phyloP scores from a whole-genome alignment of 257 asterid species.

The Nemophila menziesii region DNA sequence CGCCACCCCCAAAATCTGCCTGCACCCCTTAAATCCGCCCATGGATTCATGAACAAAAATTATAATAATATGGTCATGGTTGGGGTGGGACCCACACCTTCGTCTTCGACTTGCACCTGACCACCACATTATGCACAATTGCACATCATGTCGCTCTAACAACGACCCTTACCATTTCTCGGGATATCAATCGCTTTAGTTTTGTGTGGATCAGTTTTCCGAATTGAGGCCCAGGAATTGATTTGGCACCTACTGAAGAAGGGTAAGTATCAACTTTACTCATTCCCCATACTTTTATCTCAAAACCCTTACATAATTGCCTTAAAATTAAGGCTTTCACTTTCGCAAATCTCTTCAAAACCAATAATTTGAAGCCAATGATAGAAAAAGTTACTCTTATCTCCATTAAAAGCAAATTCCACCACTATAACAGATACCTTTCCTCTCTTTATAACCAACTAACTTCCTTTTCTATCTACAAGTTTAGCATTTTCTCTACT shows the following conservation, averaged over 20 bases:
- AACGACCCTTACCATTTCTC: slow-evolving; percentile 32
- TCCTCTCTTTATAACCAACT: slow-evolving; percentile 34
- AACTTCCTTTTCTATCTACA: slow-evolving; percentile 24
- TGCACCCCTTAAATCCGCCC: no score
- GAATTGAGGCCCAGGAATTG: no score
- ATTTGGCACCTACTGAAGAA: slow-evolving; percentile 37
- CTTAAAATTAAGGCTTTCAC: not conserved
- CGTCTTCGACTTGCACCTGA: not conserved
- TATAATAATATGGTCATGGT: no score
- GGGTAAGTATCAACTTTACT: not conserved
- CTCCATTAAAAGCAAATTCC: slow-evolving; percentile 45
- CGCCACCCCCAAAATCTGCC: no score
- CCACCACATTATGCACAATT: slow-evolving; percentile 1
- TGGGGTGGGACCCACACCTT: not conserved
- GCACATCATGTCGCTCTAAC: slow-evolving; percentile 35
- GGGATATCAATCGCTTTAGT: slow-evolving; percentile 44
- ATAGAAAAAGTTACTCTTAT: slow-evolving; percentile 7
- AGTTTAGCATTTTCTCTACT: slow-evolving; percentile 47
- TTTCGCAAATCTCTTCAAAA: not conserved
- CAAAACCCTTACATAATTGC: not conserved
- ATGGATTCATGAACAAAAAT: no score
- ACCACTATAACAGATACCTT: slow-evolving; percentile 42
- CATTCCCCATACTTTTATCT: not conserved
- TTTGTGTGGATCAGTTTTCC: slow-evolving; percentile 46
- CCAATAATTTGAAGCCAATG: slow-evolving; percentile 26